Percentiles rank a stretch among this genome's conserved stretches.
phyloP scores from a whole-genome alignment of 352 stramenopile species.

The Globisporangium paroecandrum region DNA sequence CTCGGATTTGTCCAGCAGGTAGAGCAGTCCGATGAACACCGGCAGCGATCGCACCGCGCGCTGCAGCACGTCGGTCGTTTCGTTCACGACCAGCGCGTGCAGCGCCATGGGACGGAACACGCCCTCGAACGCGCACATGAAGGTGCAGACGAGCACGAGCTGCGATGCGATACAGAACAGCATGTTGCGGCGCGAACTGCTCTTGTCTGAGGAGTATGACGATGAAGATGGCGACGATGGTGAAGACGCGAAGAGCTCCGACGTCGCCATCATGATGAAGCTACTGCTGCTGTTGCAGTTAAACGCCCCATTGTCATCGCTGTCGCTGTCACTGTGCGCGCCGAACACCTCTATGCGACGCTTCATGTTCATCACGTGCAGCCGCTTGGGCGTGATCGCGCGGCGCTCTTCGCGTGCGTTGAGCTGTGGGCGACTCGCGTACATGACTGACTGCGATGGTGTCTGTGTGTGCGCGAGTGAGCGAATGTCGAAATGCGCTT shows the following conservation, averaged over 20 bases:
- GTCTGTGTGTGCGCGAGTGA: background rate
- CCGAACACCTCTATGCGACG: conserved; percentile 7
- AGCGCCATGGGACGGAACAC: background rate
- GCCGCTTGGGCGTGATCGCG: background rate
- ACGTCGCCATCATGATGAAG: background rate
- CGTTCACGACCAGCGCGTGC: background rate
- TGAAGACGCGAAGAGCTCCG: background rate
- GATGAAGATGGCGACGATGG: background rate
- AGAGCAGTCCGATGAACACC: conserved; percentile 4
- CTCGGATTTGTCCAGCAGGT: background rate
- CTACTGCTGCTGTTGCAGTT: background rate
- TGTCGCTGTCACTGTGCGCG: background rate
- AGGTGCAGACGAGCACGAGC: background rate
- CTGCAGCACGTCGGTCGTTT: background rate
- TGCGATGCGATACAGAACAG: conserved; percentile 3
- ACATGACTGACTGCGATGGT: background rate
- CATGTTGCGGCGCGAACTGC: background rate
- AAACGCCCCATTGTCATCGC: background rate
- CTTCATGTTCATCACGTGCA: conserved; percentile 1
- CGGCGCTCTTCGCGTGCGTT: background rate
- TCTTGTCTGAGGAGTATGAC: background rate
- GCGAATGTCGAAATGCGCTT: background rate
- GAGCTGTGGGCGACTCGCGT: background rate
- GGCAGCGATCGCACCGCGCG: background rate
- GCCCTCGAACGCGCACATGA: conserved; percentile 7